Base-by-base conservation (phyloP, 352 stramenopile genomes). In the Phytophthora europaea region DNA sequence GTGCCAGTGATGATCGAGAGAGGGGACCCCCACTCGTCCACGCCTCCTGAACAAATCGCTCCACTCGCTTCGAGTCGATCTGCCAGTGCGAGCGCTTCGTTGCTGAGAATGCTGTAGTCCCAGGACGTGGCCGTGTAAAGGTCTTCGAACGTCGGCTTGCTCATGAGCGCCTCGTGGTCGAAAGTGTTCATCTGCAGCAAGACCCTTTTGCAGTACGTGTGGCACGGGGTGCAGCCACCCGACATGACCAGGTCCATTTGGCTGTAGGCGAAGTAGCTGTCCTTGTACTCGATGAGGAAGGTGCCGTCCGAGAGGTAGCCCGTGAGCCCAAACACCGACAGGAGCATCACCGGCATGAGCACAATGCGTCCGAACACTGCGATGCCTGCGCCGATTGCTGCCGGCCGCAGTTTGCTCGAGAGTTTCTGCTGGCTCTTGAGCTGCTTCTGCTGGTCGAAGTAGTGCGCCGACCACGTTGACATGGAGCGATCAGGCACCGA, bases 251-350 rank as follows among this genome's bases (percentile, higher is more conserved):
- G 22, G 45, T 74, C 67, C 40, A 54, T 59, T 28, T 70, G 43
- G 18, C 67, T 73, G 48, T 76, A 80, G 16, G 69, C 69, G 20
- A 80, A 80, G 64, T 80, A 80, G 73, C 69, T 77, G 73, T 80
- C 33, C 36, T 77, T 70, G 54, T 60, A 69, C 38, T 70, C 69
- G 22, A 80, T 72, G 64, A 80, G 70, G 59, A 80, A 70, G 15
- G 60, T 73, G 59, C 62, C 73, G 45, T 57, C 23, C 2, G 72
- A 38, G 36, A 76, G 59, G 26, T 79, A 79, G 2, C 67, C 67
- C 7, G 72, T 75, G 9, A 67, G 23, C 2, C 61, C 55, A 15
- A 74, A 73, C 23, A 75, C 57, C 7, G 50, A 53, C 18, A 78
- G 6, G 7, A 78, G 55, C 65, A 75, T 73, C 28, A 72, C 54